A percentile compares a stretch with the other conserved stretches of the same genome.
These are phyloP conservation scores for Auricularia auricula-judae DNA, from an alignment of 768 basidiomycete genomes.

Conservation along the genomic window DNA sequence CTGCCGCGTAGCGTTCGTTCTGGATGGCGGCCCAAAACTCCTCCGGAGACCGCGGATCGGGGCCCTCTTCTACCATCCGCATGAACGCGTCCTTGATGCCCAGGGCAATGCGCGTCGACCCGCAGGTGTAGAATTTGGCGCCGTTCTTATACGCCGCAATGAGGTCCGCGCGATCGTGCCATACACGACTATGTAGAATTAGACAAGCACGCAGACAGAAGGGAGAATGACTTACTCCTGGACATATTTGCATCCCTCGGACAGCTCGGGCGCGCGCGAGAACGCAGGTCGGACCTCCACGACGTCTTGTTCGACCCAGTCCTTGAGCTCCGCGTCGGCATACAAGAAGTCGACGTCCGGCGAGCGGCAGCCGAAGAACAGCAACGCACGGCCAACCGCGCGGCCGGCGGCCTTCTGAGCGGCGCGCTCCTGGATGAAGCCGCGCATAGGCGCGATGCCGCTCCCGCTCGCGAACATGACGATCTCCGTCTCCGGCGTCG, in stretches of 20 bases:
- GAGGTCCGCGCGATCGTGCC: slow-evolving; percentile 30
- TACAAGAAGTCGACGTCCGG: slow-evolving; percentile 36
- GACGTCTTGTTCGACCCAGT: slow-evolving; percentile 31
- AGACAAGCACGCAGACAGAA: too few relatives aligned
- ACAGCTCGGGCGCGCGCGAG: slow-evolving; percentile 18
- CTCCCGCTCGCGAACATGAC: slow-evolving; percentile 38
- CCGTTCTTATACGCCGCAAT: slow-evolving; percentile 20
- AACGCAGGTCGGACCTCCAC: slow-evolving; percentile 39
- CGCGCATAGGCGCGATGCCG: slow-evolving; percentile 39
- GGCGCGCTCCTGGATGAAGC: slow-evolving; percentile 42
- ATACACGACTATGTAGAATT: slow-evolving; percentile 24
- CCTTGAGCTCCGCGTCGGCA: slow-evolving; percentile 27
- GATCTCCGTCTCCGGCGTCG: slow-evolving; percentile 27
- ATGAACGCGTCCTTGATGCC: slow-evolving; percentile 28
- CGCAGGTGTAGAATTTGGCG: slow-evolving; percentile 35
- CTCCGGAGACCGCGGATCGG: slow-evolving; percentile 16
- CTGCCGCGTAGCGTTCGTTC: slow-evolving; percentile 32
- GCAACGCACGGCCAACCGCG: slow-evolving; percentile 27
- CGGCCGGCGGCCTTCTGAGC: slow-evolving; percentile 33
- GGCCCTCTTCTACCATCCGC: slow-evolving; percentile 23
- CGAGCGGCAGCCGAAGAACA: slow-evolving; percentile 38
- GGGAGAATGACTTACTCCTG: slow-evolving; percentile 22
- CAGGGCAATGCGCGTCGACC: slow-evolving; percentile 26
- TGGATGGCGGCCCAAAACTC: slow-evolving; percentile 22
- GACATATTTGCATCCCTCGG: slow-evolving; percentile 27